Base-by-base conservation (phyloP, 129 eudicot species). In the Tanacetum coccineum region DNA sequence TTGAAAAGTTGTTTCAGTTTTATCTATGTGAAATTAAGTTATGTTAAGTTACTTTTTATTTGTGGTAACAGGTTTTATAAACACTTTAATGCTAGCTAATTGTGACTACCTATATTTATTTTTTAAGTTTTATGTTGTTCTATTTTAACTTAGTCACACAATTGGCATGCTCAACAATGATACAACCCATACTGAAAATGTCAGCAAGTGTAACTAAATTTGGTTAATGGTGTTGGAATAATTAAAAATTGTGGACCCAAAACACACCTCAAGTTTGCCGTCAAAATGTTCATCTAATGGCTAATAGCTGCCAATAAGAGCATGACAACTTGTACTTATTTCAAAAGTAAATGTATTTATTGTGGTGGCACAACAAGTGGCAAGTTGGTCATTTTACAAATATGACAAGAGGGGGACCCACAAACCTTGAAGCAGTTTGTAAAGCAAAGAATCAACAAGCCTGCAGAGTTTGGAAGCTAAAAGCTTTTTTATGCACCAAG, bases 221-320 rank as follows among this genome's bases (percentile, higher is more conserved):
- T 12, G 25, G 48, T 53, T 32, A 48, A 63, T 28, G 7, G 20
- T 0, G 57, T 19, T 13, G 20, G 49, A 4, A 30, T 54, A 20
- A 78, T 60, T n/a, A 42, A 11, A 15, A 42, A 52, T 45, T 59
- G 51, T 19, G 25, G 22, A 1, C 40, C 63, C 72, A 19, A 32
- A 36, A 55, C 58, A 68, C 73, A 68, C 73, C 63, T 68, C 73
- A 68, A 68, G 63, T 68, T 68, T 53, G 73, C 73, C 73, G 73
- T 68, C 73, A 54, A 30, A 11, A 19, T 68, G 63, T 51, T 67
- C 17, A 9, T 30, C 28, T 81, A 19, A 60, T 32, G 9, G 39
- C 39, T 30, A 4, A 30, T 30, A 30, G 39, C 7, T 30, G 39
- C 73, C 81, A 72, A 71, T 81, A 26, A 13, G 51, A 62, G 63